Evolutionary conservation across 257 asterid species (phyloP).

Genomic region (Lavandula angustifolia): DNA sequence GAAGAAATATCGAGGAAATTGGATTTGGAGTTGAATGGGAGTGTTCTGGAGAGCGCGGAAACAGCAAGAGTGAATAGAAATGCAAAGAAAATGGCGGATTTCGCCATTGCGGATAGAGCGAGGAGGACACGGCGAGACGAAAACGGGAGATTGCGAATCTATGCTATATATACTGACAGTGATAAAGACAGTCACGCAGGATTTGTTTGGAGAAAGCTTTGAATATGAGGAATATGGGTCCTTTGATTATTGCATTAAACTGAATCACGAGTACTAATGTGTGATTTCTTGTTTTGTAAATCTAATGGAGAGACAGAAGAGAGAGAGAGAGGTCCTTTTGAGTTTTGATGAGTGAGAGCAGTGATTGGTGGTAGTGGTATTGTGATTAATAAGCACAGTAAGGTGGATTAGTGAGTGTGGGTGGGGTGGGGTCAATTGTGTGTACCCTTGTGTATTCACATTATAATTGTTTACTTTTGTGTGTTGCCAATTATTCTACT

Average conservation of each 20-base stretch:
- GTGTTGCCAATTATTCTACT: too few relatives aligned
- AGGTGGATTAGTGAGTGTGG: conserved; percentile 49
- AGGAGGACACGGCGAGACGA: conserved; percentile 1
- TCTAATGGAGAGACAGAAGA: neutral
- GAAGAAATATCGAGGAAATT: conserved; percentile 52
- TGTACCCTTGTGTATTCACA: too few relatives aligned
- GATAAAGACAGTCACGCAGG: conserved; percentile 39
- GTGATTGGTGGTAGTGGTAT: conserved; percentile 31
- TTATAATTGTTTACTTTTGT: too few relatives aligned
- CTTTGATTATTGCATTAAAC: conserved; percentile 12
- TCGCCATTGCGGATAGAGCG: conserved; percentile 37
- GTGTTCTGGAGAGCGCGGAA: conserved; percentile 50
- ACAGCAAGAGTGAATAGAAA: conserved; percentile 36
- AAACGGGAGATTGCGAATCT: conserved; percentile 16
- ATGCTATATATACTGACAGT: conserved; percentile 24
- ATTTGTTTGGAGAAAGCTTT: conserved; percentile 39
- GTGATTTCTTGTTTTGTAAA: conserved; percentile 1
- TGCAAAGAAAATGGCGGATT: conserved; percentile 27
- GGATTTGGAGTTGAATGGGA: conserved; percentile 34
- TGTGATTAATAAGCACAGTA: conserved; percentile 36
- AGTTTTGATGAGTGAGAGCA: neutral
- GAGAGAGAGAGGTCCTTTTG: neutral
- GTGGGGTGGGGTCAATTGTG: conserved; percentile 32
- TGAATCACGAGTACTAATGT: conserved; percentile 1
- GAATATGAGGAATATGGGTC: conserved; percentile 37